Evolutionary conservation across 2,329 filamentous ascomycete species (phyloP), one percentile per base, ranked within the genome.

Genomic region (Cytospora piceicola): DNA sequence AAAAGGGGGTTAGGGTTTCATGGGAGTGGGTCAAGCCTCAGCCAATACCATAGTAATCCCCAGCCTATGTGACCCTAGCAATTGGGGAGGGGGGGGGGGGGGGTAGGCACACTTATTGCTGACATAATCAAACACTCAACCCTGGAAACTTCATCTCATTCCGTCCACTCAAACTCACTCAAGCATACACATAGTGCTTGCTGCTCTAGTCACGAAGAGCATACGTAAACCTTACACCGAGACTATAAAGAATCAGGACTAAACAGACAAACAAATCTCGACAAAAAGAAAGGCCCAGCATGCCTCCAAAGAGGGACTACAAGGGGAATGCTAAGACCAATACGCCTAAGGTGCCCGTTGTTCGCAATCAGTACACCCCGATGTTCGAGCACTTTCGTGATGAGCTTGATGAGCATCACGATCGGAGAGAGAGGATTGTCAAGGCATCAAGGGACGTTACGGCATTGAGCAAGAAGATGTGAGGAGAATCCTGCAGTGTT

Each of bases 401-500:
- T 73, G 94, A 97, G 78, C 83, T 99, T 32, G 95, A 99, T 74
- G 88, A 95, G 78, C 94, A 98, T 75, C 92, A 99, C 77, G 95
- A 98, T 78, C 89, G 95, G 20, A 86, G 93, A 64, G 94, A 97
- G 80, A 87, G 90, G 61, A 88, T 97, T 71, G 91, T 96, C 74
- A 99, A 98, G 81, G 90, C 89, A 2, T 96, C 92, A 11, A 84
- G 94, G 68, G 95, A 99, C 76, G 91, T 99, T 66, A 99, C 95
- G 8, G 93, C 93, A 0, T 82, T 93, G 62, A 97, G 93, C 78
- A 99, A 99, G 83, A 99, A 98, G 81, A 96, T 98, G 93, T 96
- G 78, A 79, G 83, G 70, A 36, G 34, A 39, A 39, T 20, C 42
- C 17, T 20, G 36, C n/a, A 15, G 24, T 32, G n/a, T 15, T 39